phyloP scores from a whole-genome alignment of 192 early-diverging fungal genomes.

The Helicostylum pulchrum region DNA sequence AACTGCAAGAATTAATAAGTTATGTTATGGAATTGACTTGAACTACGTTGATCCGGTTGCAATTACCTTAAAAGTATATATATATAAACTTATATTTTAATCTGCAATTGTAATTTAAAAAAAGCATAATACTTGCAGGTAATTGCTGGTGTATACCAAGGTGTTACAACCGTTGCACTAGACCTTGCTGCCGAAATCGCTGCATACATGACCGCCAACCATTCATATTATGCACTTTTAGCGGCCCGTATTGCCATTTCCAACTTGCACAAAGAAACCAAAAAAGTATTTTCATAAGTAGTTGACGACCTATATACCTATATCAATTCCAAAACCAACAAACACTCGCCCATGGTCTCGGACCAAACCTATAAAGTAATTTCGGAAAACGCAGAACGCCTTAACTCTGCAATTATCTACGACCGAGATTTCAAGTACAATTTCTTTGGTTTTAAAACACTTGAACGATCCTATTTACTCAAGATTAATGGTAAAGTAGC shows the following conservation, averaged over 20 bases:
- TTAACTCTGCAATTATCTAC: conserved; percentile 97
- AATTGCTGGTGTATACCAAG: conserved; percentile 82
- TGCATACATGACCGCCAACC: conserved; percentile 88
- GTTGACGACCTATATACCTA: conserved; percentile 84
- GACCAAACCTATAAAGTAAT: conserved; percentile 68
- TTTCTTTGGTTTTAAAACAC: conserved; percentile 99
- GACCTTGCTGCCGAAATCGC: conserved; percentile 90
- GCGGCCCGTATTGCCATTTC: conserved; percentile 97
- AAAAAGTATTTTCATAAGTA: conserved; percentile 80
- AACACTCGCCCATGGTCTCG: conserved; percentile 89
- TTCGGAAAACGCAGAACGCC: conserved; percentile 67
- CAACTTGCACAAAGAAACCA: conserved; percentile 90
- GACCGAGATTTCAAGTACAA: conserved; percentile 97
- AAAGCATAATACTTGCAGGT: conserved; percentile 41
- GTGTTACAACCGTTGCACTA: conserved; percentile 82
- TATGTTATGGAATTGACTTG: conserved; percentile 93
- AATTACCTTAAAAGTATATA: conserved; percentile 85
- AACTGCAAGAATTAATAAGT: conserved; percentile 90
- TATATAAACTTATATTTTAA: neutral
- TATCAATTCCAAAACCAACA: conserved; percentile 86
- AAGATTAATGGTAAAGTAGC: conserved; percentile 83
- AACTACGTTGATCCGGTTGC: conserved; percentile 94
- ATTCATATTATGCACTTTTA: conserved; percentile 96
- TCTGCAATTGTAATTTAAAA: neutral
- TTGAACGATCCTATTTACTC: conserved; percentile 94